Base-by-base conservation (phyloP, 306 rosid species). In the Psophocarpus tetragonolobus region DNA sequence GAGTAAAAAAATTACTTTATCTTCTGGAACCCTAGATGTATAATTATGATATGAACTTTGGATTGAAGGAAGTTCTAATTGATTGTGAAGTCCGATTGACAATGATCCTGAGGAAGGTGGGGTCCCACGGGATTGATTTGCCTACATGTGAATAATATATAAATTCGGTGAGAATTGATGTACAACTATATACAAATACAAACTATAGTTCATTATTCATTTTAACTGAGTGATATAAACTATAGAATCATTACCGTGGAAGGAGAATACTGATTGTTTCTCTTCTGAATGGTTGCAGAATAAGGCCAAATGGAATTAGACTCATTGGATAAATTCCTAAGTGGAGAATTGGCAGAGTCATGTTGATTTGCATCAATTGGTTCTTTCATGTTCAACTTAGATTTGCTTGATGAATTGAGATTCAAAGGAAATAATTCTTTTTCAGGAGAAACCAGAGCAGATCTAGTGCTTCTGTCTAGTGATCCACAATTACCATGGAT, bases 11-110 rank as follows among this genome's bases (percentile, higher is more conserved):
- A 57, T 68, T 50, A 80, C 92, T 76, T 79, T 86, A 15, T 65
- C 82, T 77, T 84, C 87, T 3, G 44, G 54, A 15, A 53, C 18
- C 67, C 56, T 72, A 23, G 87, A 54, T 44, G 68, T 8, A 60
- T 58, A 45, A 29, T 77, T 84, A 53, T 71, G 79, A 75, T 20
- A 27, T 1, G 84, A 78, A 68, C 50, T 90, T 90, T 90, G 93
- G 96, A 62, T 87, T 84, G 97, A 92, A 92, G 97, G 96, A 89
- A 82, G 92, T 89, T 92, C 93, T 74, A 51, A 13, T 42, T 69
- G 84, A 84, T 80, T 73, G 18, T 63, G 67, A 68, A 39, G 26
- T 80, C 76, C 86, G 4, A 56, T 68, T 10, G 90, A 38, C 14
- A 80, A 76, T 48, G 80, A 18, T 78, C 65, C 78, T 23, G 85